Evolutionary conservation across 495 filamentous ascomycete species (phyloP).

Genomic region (Aspergillus nanangensis): DNA sequence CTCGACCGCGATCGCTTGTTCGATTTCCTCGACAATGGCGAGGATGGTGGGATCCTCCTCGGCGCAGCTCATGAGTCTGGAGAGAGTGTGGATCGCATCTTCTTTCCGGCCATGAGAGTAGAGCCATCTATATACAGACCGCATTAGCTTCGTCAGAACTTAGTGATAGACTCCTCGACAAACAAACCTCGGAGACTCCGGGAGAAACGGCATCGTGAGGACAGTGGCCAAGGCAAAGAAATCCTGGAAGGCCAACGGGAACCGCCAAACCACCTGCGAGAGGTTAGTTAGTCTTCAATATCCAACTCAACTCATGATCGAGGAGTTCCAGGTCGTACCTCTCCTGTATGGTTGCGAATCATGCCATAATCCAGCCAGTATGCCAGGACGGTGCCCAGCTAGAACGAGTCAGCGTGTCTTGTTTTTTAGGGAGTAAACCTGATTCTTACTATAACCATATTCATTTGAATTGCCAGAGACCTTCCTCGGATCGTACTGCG

Average conservation of each 20-base stretch:
- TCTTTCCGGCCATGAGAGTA: slow-evolving; percentile 32
- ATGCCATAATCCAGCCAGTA: slow-evolving; percentile 28
- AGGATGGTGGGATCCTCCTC: slow-evolving; percentile 5
- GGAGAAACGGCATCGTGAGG: slow-evolving; percentile 16
- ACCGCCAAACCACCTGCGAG: slow-evolving; percentile 32
- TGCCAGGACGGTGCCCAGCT: slow-evolving; percentile 13
- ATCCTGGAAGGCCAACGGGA: slow-evolving; percentile 41
- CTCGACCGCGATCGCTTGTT: slow-evolving; percentile 8
- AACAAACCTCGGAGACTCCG: no score
- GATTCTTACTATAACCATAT: slow-evolving; percentile 8
- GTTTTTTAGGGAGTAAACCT: background rate
- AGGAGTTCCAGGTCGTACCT: no score
- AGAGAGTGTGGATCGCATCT: slow-evolving; percentile 31
- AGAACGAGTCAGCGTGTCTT: no score
- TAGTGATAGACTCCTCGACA: slow-evolving; percentile 3
- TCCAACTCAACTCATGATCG: no score
- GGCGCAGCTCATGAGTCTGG: slow-evolving; percentile 26
- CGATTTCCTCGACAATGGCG: background rate
- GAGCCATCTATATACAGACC: slow-evolving; percentile 36
- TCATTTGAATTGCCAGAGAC: slow-evolving; percentile 51
- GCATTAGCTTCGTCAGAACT: no score
- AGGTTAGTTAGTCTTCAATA: background rate
- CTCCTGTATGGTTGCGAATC: slow-evolving; percentile 9
- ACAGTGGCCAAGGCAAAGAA: slow-evolving; percentile 21
- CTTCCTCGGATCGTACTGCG: slow-evolving; percentile 30